These are phyloP conservation scores for cucumber (Cucumis sativus) DNA, from an alignment of 306 rosid genomes.

Conservation along the genomic window DNA sequence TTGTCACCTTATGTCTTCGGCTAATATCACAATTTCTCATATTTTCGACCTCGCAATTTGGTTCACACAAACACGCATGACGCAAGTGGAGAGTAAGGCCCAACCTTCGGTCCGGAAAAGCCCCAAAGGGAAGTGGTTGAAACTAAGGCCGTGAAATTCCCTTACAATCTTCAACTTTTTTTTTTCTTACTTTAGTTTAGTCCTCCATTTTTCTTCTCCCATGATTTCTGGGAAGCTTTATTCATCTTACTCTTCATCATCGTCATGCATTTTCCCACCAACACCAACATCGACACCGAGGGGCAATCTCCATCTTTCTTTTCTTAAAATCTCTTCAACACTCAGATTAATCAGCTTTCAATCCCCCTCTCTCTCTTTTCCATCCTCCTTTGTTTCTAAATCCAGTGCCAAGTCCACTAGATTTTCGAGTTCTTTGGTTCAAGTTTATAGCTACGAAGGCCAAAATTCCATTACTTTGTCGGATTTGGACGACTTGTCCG, in stretches of 20 bases:
- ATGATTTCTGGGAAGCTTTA: conserved; percentile 48
- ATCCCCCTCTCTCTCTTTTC: conserved; percentile 8
- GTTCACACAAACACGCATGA: too few species aligned
- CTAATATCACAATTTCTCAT: too few species aligned
- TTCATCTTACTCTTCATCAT: conserved; percentile 11
- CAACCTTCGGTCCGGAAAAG: background rate
- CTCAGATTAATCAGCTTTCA: background rate
- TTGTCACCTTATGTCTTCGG: too few species aligned
- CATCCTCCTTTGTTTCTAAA: conserved; percentile 1
- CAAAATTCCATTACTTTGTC: conserved; percentile 12
- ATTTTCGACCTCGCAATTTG: too few species aligned
- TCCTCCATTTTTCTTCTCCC: conserved; percentile 14
- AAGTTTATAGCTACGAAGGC: conserved; percentile 20
- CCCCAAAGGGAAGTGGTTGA: background rate
- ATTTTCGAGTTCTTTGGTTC: conserved; percentile 23
- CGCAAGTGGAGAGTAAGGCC: background rate
- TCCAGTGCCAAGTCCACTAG: conserved; percentile 19
- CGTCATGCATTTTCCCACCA: conserved; percentile 21
- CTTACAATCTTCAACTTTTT: background rate
- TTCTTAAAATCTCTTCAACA: conserved; percentile 8
- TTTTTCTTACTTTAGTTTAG: background rate
- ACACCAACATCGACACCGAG: background rate
- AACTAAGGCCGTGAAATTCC: background rate
- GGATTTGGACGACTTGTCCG: conserved; percentile 53
- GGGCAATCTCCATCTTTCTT: conserved; percentile 11